Percentiles rank a stretch among this genome's conserved stretches.
Conservation (phyloP, 345 rosid species). For the Lenwebbia sp. region DNA sequence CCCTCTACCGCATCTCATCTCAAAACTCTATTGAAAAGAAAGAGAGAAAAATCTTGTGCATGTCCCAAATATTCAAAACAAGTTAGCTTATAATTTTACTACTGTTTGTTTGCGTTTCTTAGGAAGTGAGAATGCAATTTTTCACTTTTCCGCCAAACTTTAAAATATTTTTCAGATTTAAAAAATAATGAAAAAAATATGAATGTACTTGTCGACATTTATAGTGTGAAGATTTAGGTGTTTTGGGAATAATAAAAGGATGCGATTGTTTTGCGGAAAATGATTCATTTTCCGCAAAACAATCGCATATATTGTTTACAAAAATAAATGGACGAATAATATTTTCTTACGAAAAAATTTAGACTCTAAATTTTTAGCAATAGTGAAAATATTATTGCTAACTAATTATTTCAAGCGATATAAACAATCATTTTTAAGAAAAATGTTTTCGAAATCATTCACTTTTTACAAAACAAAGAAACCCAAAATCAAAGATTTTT, state of each 20-base stretch:
- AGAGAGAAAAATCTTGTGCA: background rate
- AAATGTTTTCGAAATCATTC: background rate
- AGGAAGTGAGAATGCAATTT: background rate
- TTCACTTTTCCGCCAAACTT: background rate
- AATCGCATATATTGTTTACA: accelerated
- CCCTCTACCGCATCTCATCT: background rate
- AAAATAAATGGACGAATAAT: background rate
- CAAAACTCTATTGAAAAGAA: background rate
- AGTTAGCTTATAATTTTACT: background rate
- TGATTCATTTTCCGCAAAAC: background rate
- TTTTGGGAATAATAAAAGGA: too few relatives aligned
- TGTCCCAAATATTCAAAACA: background rate
- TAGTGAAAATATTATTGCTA: background rate
- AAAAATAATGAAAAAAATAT: background rate
- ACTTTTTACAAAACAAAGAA: background rate
- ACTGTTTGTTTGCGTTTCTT: background rate
- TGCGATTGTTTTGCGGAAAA: background rate
- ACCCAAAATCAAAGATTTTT: background rate
- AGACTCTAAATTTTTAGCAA: background rate
- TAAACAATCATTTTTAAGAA: too few relatives aligned
- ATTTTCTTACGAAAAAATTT: background rate
- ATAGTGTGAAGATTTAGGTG: background rate
- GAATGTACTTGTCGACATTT: background rate
- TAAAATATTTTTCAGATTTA: background rate
- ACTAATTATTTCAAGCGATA: too few relatives aligned